Evolutionary conservation across 768 basidiomycete species (phyloP), one percentile per base, ranked within the genome.

Genomic region (Hericium coralloides): DNA sequence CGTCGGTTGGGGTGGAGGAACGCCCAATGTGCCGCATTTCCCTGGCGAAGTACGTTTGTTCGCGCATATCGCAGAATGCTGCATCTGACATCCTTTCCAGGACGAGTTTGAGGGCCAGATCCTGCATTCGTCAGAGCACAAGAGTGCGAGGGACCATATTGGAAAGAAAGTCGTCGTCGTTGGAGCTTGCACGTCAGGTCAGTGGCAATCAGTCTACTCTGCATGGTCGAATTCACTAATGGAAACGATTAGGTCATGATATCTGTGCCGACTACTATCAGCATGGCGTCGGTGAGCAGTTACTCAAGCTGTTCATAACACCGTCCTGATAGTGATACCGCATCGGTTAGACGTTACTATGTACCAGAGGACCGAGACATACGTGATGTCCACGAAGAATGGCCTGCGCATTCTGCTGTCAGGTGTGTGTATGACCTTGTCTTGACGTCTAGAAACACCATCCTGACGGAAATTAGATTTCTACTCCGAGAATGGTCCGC

Each of bases 111-210:
- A 70, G 58, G 73, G 72, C 14, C 58, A 56, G 18, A 50, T 67
- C 22, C 31, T 63, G 5, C 73, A 74, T 60, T 72, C 74, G 9
- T 65, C 64, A 20, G 22, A 55, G 8, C 70, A 71, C 58, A 65
- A 59, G n/a, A 67, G 57, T 54, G 67, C 69, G 18, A 53, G 60
- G 36, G 70, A 63, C 2, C 71, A 64, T 55, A 55, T 64, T 9
- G 74, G 74, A 26, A 74, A 75, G 62, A 75, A 72, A 60, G 73
- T 73, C 12, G 59, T 73, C 14, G 69, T 75, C 20, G 69, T 74
- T 20, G 73, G 73, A 2, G 68, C 72, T n/a, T 69, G 68, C 52
- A 72, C 70, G 15, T 65, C 64, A 12, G 65, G 58, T 47, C 17
- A 22, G 53, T 39, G 9, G 2, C 20, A 47, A 37, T 39, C 22